These are phyloP conservation scores for Plasmodium inui DNA, from an alignment of 169 alveolate genomes.

Conservation along the genomic window DNA sequence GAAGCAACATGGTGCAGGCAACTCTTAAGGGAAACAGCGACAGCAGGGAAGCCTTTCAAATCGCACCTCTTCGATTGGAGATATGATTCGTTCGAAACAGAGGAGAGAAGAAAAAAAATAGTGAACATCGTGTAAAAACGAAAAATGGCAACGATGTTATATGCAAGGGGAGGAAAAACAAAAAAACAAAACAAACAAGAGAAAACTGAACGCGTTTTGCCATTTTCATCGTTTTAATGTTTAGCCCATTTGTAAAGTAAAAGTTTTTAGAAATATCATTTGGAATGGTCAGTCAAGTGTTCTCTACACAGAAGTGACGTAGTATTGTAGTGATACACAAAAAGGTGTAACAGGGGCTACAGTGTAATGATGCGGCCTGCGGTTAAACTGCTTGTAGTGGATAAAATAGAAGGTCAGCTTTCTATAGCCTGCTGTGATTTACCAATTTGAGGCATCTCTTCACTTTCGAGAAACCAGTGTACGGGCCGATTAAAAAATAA, in stretches of 20 bases:
- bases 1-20: neutral
- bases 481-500: neutral
- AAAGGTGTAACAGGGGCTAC: neutral
- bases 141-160: neutral
- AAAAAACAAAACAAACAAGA: no score
- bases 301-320: neutral
- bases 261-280: neutral
- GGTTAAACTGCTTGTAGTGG: neutral
- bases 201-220: neutral
- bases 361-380: neutral
- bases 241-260: neutral
- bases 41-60: neutral
- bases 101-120: neutral
- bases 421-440: neutral
- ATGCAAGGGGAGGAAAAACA: neutral
- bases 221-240: neutral
- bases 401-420: neutral
- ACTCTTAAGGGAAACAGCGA: neutral
- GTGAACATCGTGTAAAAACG: neutral
- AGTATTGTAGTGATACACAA: neutral
- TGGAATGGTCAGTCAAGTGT: neutral
- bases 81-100: neutral
- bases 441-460: neutral
- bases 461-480: neutral
- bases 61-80: neutral